Evolutionary conservation across 345 rosid species (phyloP).

Genomic region (Citrus cavaleriei): DNA sequence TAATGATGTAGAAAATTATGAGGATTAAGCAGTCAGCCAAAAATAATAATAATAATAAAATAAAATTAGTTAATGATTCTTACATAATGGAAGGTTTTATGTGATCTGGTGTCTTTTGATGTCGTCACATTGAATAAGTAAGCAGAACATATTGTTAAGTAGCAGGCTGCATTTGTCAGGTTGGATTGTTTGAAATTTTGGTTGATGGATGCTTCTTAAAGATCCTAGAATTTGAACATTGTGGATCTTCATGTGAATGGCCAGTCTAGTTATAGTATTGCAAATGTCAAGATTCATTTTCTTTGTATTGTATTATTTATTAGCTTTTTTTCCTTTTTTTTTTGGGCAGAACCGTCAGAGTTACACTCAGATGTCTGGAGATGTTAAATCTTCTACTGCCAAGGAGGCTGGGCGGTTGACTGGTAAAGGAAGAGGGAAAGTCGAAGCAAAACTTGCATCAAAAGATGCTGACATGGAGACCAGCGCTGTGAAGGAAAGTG

Average conservation of each 20-base stretch:
- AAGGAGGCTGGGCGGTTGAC: constrained; percentile 38
- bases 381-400: constrained; percentile 28
- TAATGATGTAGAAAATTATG: no score
- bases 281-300: neutral
- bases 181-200: neutral
- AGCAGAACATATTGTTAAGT: neutral
- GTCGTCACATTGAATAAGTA: neutral
- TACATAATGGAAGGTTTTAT: neutral
- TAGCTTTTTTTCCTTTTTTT: neutral
- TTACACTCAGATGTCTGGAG: constrained; percentile 54
- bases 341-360: constrained; percentile 62
- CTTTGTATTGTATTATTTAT: neutral
- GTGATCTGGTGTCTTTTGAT: neutral
- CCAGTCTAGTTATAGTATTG: neutral
- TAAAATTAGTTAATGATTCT: neutral
- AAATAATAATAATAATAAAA: neutral
- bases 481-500: constrained; percentile 43
- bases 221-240: neutral
- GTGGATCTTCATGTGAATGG: neutral
- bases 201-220: neutral
- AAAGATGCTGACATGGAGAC: constrained; percentile 48
- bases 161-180: neutral
- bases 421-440: constrained; percentile 67
- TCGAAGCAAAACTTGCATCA: constrained; percentile 39
- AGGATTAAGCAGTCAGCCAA: no score